Conservation (phyloP, 257 asterid species). For the Jaltomata sinuosa region DNA sequence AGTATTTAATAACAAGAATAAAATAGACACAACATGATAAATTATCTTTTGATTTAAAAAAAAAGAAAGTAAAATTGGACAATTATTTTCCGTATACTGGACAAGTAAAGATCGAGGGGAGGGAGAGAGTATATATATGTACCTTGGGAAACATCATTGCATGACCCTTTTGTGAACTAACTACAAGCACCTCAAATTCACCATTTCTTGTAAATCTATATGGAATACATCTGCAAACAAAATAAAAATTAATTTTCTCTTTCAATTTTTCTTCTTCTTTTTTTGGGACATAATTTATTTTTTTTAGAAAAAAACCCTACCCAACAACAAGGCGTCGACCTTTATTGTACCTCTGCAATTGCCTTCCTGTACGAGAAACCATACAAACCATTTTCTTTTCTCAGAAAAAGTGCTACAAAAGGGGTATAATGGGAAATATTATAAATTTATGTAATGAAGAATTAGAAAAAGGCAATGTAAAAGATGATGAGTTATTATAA, state of each 20-base stretch:
- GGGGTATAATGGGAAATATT: too few relatives aligned
- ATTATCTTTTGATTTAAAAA: too few relatives aligned
- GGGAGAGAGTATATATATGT: background rate
- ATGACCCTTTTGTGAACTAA: constrained; percentile 54
- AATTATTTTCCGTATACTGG: too few relatives aligned
- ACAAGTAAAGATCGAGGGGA: too few relatives aligned
- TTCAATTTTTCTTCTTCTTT: background rate
- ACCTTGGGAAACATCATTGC: constrained; percentile 85
- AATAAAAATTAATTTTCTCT: background rate
- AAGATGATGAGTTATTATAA: too few relatives aligned
- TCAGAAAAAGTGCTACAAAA: too few relatives aligned
- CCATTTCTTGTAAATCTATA: constrained; percentile 35
- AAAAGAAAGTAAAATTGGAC: too few relatives aligned
- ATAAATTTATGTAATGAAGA: too few relatives aligned
- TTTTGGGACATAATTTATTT: background rate
- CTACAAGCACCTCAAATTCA: constrained; percentile 57
- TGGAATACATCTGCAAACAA: constrained; percentile 51
- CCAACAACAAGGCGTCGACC: constrained; percentile 66
- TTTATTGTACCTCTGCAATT: constrained; percentile 57
- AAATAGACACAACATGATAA: too few relatives aligned
- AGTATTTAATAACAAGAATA: too few relatives aligned
- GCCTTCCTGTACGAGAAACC: constrained; percentile 63
- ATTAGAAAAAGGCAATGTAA: too few relatives aligned
- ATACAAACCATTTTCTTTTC: constrained; percentile 21
- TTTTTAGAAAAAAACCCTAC: constrained; percentile 6